Base-by-base conservation (phyloP, 2,329 filamentous ascomycete species). In the Lachnellula subtilissima region DNA sequence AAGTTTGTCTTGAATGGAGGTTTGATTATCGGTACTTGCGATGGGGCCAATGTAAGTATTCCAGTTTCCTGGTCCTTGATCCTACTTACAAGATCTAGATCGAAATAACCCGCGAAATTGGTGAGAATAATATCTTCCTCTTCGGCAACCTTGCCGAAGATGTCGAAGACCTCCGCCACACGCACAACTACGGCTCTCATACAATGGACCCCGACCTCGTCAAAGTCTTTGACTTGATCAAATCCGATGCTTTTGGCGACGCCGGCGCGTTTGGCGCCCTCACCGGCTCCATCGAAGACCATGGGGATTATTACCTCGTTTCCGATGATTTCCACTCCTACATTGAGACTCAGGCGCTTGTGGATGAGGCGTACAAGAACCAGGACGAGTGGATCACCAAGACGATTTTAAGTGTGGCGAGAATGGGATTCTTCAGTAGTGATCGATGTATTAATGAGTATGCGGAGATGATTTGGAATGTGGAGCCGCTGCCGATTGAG, bases 1-100 rank as follows among this genome's bases (percentile, higher is more conserved):
- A 99, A 99, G 75, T 99, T 99, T 73, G 94, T 97, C 14, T 81
- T 99, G 68, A 99, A 97, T 68, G 94, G 94, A 62, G 94, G 94
- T 61, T 79, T 99, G 59, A 96, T 99, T 69, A 99, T 99, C 65
- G 94, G 94, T 66, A 99, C 94, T 19, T 97, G 93, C 71, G 94
- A 99, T 69, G 94, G 94, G 70, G 94, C 94, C 61, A 99, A 99
- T 70, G 91, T 94, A 80, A 80, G 87, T 78, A 12, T 43, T 25
- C 14, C 28, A 12, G 12, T 22, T 43, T 14, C 15, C 19, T 12
- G 11, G 19, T n/a, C 23, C 8, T 15, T 23, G 36, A n/a, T 14
- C 51, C 39, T 42, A 17, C 64, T 61, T 53, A 55, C 22, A 5
- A 25, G 5, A 15, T n/a, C 9, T 58, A 87, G 89, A 96, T 96